Base-by-base conservation (phyloP, 495 filamentous ascomycete species). In the Lasiosphaeriaceae sp. region DNA sequence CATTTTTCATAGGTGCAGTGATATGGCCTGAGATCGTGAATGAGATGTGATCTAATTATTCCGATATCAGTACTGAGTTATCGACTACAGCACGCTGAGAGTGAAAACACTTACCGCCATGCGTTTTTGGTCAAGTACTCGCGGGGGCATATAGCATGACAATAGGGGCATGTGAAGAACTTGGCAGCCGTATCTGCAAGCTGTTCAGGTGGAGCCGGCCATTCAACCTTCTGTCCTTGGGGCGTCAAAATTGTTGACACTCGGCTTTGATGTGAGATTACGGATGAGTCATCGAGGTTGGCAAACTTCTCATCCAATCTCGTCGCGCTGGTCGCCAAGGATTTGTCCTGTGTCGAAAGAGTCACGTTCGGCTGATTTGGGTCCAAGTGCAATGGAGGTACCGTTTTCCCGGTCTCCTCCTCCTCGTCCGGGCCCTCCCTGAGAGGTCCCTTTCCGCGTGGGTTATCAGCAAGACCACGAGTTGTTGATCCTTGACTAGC, bases 11-110 rank as follows among this genome's bases (percentile, higher is more conserved):
- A 67, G 2, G 65, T 72, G 57, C 69, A 72, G 21, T 65, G 50
- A 47, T 69, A 72, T 2, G 68, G 67, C 22, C 56, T 52, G 11
- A 71, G 56, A 45, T 69, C 68, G 39, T 64, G 61, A n/a, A 60
- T 61, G n/a, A 69, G 48, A 24, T 71, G 68, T n/a, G 47, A 57
- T 26, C 43, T 46, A 9, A 3, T 2, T 43, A 12, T 46, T 46
- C 16, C 9, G 43, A 31, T 31, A 31, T 31, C 9, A 31, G 26
- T 31, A 9, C 9, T 31, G 3, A 31, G n/a, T n/a, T n/a, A n/a
- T n/a, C n/a, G n/a, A n/a, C n/a, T n/a, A n/a, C n/a, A n/a, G n/a
- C n/a, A n/a, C n/a, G n/a, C n/a, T n/a, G n/a, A n/a, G n/a, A n/a
- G n/a, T n/a, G n/a, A n/a, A n/a, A n/a, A n/a, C n/a, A 17, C 43